Conservation (phyloP, 495 filamentous ascomycete genomes). For the Ascodesmis nigricans region DNA sequence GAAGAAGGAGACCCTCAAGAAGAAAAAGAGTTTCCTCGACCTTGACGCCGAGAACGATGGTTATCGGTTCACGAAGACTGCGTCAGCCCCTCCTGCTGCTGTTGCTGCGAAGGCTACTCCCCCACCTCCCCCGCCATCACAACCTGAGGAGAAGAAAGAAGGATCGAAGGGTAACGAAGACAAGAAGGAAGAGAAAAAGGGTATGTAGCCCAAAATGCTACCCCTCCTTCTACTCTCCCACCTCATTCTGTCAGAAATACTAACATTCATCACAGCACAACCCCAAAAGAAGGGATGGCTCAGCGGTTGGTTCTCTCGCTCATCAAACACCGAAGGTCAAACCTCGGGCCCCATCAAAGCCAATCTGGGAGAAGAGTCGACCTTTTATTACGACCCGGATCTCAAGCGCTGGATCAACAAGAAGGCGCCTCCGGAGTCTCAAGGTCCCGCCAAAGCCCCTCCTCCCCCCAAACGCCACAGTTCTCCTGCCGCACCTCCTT, state of each 20-base stretch:
- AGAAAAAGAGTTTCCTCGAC: slow-evolving; percentile 59
- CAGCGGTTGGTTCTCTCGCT: slow-evolving; percentile 58
- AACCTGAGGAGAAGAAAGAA: slow-evolving; percentile 36
- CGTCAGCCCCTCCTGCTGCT: no score
- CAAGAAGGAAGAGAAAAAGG: slow-evolving; percentile 12
- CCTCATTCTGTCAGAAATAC: slow-evolving; percentile 12
- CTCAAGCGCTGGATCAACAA: slow-evolving; percentile 98
- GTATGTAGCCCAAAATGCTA: slow-evolving; percentile 23
- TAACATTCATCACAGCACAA: slow-evolving; percentile 24
- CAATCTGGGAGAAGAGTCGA: slow-evolving; percentile 84
- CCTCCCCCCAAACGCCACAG: slow-evolving; percentile 21
- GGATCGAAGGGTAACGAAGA: slow-evolving; percentile 39
- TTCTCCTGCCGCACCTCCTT: slow-evolving; percentile 21
- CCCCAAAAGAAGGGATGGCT: slow-evolving; percentile 65
- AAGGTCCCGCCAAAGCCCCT: slow-evolving; percentile 31
- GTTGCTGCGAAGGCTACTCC: no score
- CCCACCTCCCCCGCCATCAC: no score
- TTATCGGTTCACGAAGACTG: no score
- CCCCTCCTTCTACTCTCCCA: slow-evolving; percentile 7
- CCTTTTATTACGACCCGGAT: slow-evolving; percentile 82
- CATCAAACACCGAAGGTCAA: slow-evolving; percentile 22
- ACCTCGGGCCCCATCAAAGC: slow-evolving; percentile 52
- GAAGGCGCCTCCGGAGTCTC: slow-evolving; percentile 42
- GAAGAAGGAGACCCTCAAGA: slow-evolving; percentile 28
- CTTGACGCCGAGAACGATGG: slow-evolving; percentile 52